These are phyloP conservation scores for Thinopyrum obtusiflorum DNA, from an alignment of 202 grass and related monocot genomes.

Conservation along the genomic window DNA sequence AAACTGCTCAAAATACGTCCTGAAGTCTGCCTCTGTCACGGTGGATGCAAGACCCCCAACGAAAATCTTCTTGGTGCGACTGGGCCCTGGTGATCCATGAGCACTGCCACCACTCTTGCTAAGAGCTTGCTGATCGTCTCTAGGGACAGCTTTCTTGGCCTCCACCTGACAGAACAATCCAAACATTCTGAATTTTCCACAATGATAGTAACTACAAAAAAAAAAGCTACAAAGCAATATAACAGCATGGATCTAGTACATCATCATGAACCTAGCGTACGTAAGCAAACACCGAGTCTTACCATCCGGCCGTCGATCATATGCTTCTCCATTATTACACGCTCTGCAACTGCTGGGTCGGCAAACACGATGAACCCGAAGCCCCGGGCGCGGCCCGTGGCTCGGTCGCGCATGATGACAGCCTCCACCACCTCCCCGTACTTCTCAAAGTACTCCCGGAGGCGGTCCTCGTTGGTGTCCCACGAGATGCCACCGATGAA, in stretches of 20 bases:
- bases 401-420: constrained; percentile 76
- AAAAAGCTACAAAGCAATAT: neutral
- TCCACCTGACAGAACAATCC: constrained; percentile 59
- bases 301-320: constrained; percentile 91
- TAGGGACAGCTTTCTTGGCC: constrained; percentile 85
- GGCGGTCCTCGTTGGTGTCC: constrained; percentile 85
- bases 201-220: neutral
- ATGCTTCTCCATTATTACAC: constrained; percentile 70
- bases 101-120: constrained; percentile 49
- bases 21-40: constrained; percentile 74
- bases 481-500: constrained; percentile 93
- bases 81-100: constrained; percentile 61
- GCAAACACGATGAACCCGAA: constrained; percentile 88
- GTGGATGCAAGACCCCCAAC: constrained; percentile 78
- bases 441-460: constrained; percentile 71
- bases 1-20: constrained; percentile 75
- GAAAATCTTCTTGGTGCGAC: constrained; percentile 78
- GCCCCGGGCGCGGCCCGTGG: constrained; percentile 62
- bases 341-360: constrained; percentile 55
- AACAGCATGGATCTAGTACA: constrained; percentile 30
- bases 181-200: constrained; percentile 39
- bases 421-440: constrained; percentile 84
- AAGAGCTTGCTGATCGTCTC: constrained; percentile 55
- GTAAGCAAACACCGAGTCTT: constrained; percentile 27
- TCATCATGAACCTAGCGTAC: constrained; percentile 12